Evolutionary conservation across 805 yeast genomes (phyloP), one percentile per base, ranked within the genome.

Genomic region (Isabelozyma pseudorhagii): DNA sequence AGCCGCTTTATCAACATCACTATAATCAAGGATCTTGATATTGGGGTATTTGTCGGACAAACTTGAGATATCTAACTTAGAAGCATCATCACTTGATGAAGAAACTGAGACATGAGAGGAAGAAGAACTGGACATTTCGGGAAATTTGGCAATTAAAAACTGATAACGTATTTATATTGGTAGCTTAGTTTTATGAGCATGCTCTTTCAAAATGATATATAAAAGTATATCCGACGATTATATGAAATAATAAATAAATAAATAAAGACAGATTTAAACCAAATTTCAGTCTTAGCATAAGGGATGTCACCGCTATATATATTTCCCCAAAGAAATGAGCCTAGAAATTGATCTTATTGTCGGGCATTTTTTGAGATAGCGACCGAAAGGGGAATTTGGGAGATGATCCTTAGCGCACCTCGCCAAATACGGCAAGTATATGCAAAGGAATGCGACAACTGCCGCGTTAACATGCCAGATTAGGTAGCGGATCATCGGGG

Each of bases 1-100:
- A 4, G 74, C 72, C 17, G 79, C 79, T 54, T 71, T 72, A 14
- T 57, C 50, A 34, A 52, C 51, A 51, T 71, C 75, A 1, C 47
- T 44, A 28, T 50, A 38, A 28, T 44, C 52, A 42, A 65, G 55
- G 18, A 55, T 38, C 46, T 55, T 57, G 18, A 62, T 41, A 46
- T 43, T 48, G 38, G 45, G 8, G 43, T 38, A 45, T 11, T 31
- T 10, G 39, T 42, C 34, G 15, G 41, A n/a, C 25, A 21, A 2
- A 31, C 36, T 13, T 31, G 36, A 3, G 36, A 31, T 9, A 11
- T 27, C 27, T 42, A 28, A 28, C 34, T 48, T 48, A 15, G 46
- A 47, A 46, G 36, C 42, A 15, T 42, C 48, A 38, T 48, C 51
- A 45, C 42, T 42, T 39, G 51, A 40, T 45, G 38, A 42, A 42